A percentile compares a stretch with the other conserved stretches of the same genome.
Conservation (phyloP, 768 basidiomycete species). For the Collybiopsis luxurians region DNA sequence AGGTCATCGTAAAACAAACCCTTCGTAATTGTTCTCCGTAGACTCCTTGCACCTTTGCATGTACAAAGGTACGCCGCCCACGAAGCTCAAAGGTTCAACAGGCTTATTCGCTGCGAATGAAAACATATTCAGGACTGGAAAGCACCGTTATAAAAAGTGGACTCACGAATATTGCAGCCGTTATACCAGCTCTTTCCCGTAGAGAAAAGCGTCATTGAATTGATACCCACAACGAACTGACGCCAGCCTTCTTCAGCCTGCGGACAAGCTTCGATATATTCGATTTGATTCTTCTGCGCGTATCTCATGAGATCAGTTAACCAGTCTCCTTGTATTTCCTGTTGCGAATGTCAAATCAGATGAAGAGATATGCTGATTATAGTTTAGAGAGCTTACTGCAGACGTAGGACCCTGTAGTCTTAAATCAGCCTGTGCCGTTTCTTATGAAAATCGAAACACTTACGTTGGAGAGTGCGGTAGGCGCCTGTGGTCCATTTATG, state of each 20-base stretch:
- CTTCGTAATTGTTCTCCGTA: slow-evolving; percentile 13
- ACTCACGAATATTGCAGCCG: slow-evolving; percentile 9
- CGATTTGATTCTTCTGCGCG: slow-evolving; percentile 10
- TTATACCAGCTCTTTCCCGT: slow-evolving; percentile 13
- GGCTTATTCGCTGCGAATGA: slow-evolving; percentile 6
- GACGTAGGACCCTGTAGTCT: slow-evolving; percentile 9
- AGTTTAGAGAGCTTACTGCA: slow-evolving; percentile 7
- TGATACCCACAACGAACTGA: slow-evolving; percentile 2
- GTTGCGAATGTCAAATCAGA: neutral
- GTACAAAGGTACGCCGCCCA: slow-evolving; percentile 12
- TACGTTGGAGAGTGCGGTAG: slow-evolving; percentile 12
- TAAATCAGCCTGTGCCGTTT: neutral
- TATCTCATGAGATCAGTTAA: slow-evolving; percentile 11
- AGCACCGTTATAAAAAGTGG: too few species aligned
- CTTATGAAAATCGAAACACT: neutral
- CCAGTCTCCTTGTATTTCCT: slow-evolving; percentile 19
- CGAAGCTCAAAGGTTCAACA: slow-evolving; percentile 10
- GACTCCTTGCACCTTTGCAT: slow-evolving; percentile 2
- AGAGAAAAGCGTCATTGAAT: neutral
- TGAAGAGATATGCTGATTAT: too few species aligned
- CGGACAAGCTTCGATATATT: slow-evolving; percentile 11
- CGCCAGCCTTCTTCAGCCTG: slow-evolving; percentile 14
- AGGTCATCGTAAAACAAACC: slow-evolving; percentile 5
- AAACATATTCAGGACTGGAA: too few species aligned
- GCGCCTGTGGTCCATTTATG: slow-evolving; percentile 13